phyloP scores from a whole-genome alignment of 345 rosid genomes.

The Gossypium raimondii region DNA sequence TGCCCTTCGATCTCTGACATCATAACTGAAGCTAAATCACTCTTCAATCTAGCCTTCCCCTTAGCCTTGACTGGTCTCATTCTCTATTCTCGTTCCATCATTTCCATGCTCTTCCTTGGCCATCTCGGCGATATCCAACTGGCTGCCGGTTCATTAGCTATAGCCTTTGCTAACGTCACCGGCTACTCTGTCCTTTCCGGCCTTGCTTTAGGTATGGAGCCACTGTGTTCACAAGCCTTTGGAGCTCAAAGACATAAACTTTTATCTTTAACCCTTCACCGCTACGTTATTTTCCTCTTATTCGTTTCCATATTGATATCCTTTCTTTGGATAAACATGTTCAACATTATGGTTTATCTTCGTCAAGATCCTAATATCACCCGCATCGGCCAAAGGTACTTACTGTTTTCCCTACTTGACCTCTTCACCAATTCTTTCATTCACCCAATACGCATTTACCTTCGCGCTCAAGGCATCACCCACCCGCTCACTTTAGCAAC shows the following conservation, averaged over 20 bases:
- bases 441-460: slow-evolving; percentile 97
- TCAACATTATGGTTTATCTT: slow-evolving; percentile 51
- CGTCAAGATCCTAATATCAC: slow-evolving; percentile 69
- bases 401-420: slow-evolving; percentile 76
- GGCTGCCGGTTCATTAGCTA: slow-evolving; percentile 91
- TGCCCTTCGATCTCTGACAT: slow-evolving; percentile 36
- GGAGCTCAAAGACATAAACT: slow-evolving; percentile 89
- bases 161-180: slow-evolving; percentile 88
- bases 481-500: slow-evolving; percentile 79
- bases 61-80: slow-evolving; percentile 75
- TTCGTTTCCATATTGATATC: slow-evolving; percentile 69
- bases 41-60: slow-evolving; percentile 72
- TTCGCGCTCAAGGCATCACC: slow-evolving; percentile 90
- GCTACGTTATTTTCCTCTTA: slow-evolving; percentile 70
- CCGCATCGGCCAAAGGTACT: slow-evolving; percentile 57
- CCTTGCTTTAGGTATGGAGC: slow-evolving; percentile 89
- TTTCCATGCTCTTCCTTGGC: slow-evolving; percentile 92
- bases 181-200: slow-evolving; percentile 98
- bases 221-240: slow-evolving; percentile 89
- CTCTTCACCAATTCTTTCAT: slow-evolving; percentile 72
- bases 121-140: slow-evolving; percentile 76
- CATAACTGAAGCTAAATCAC: slow-evolving; percentile 61
- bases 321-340: slow-evolving; percentile 67
- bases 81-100: slow-evolving; percentile 77
- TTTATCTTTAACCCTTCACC: slow-evolving; percentile 77